Evolutionary conservation across 495 filamentous ascomycete genomes (phyloP), one percentile per base, ranked within the genome.

Genomic region (Chaetomium fimeti): DNA sequence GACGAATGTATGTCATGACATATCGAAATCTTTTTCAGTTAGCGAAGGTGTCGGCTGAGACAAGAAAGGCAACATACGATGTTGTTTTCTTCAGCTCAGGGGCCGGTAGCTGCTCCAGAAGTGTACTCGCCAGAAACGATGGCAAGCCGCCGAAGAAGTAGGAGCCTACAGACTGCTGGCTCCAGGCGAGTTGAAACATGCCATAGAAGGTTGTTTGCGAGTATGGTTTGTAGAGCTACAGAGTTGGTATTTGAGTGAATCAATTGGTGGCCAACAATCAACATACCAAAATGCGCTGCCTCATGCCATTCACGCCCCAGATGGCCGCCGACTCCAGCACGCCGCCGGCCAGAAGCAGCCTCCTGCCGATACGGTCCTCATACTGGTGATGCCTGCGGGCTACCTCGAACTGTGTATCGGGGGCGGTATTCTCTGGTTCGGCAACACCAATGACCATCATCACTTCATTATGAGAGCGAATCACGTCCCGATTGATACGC

Each of bases 401-500:
- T 0, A 62, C 64, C 57, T 78, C 74, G 1, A 62, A 24, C 40
- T 75, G 69, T 25, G 70, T 63, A n/a, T 71, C 77, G 1, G 60
- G 36, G 32, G 57, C 62, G 27, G 61, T 61, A 47, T 71, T 76
- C 16, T 83, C 80, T 40, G 79, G 79, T 56, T 83, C 80, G 15
- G 79, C 80, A 18, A 83, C 79, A 20, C 83, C 83, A 12, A 83
- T 83, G 16, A 82, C 81, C 15, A 75, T 75, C 82, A 85, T 83
- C 1, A 85, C 82, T 63, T 85, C 82, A 66, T 85, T 85, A 63
- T 83, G 81, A 28, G 83, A 79, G 32, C 82, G 75, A 22, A 85
- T 78, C 11, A 83, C 71, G 58, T 83, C 79, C 54, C 76, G 72
- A 62, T 83, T 82, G 65, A 80, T 78, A 15, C 75, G 70, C 60